Evolutionary conservation across 768 basidiomycete genomes (phyloP).

Genomic region (Tulasnella sp.): DNA sequence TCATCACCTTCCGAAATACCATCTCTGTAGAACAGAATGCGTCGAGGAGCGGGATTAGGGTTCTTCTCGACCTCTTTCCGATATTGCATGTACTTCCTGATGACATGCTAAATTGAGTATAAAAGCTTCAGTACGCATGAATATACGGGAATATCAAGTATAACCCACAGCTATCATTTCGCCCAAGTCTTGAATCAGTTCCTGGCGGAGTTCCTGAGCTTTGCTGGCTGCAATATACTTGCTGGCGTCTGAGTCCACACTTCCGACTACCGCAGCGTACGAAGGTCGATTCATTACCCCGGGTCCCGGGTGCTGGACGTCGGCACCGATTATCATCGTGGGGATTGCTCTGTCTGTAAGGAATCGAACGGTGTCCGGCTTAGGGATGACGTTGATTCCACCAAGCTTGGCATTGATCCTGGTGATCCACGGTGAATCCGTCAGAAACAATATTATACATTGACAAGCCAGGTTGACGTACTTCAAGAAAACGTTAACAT

Average conservation of each 20-base stretch:
- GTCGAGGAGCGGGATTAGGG: slow-evolving; percentile 3
- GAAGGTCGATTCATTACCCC: slow-evolving; percentile 73
- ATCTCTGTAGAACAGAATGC: slow-evolving; percentile 22
- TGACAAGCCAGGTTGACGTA: slow-evolving; percentile 32
- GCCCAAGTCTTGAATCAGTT: slow-evolving; percentile 67
- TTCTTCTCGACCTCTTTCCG: slow-evolving; percentile 19
- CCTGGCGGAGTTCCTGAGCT: slow-evolving; percentile 60
- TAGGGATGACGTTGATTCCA: slow-evolving; percentile 72
- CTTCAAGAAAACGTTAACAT: slow-evolving; percentile 71
- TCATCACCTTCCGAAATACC: slow-evolving; percentile 21
- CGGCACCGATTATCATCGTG: slow-evolving; percentile 63
- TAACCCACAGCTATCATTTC: slow-evolving; percentile 51
- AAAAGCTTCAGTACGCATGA: not conserved
- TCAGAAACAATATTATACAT: not conserved
- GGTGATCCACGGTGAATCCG: not conserved
- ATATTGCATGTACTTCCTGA: slow-evolving; percentile 20
- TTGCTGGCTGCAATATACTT: slow-evolving; percentile 59
- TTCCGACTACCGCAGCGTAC: slow-evolving; percentile 72
- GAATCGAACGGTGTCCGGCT: slow-evolving; percentile 53
- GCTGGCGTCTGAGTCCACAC: slow-evolving; percentile 64
- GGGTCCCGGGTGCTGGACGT: slow-evolving; percentile 54
- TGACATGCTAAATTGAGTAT: slow-evolving; percentile 4
- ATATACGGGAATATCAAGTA: not conserved
- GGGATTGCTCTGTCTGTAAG: slow-evolving; percentile 65
- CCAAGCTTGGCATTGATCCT: slow-evolving; percentile 72